phyloP scores from a whole-genome alignment of 352 stramenopile species.

The Bremia lactucae region DNA sequence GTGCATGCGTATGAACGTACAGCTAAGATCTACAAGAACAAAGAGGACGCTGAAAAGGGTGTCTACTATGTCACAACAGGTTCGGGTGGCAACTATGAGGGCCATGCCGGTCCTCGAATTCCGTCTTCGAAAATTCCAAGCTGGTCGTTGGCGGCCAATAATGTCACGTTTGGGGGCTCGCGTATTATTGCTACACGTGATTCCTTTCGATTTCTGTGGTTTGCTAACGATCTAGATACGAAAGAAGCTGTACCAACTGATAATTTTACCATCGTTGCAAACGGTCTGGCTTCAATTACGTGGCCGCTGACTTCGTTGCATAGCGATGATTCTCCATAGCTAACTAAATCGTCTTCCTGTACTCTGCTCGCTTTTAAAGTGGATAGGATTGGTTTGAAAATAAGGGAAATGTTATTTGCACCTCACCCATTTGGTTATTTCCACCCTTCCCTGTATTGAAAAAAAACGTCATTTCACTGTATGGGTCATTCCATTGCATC shows the following conservation, averaged over 20 bases:
- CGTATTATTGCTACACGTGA: constrained; percentile 35
- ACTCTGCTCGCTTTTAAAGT: no score
- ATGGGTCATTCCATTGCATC: no score
- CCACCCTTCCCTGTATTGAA: no score
- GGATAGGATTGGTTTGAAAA: no score
- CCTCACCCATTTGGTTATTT: no score
- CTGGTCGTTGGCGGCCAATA: constrained; percentile 33
- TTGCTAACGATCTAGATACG: constrained; percentile 31
- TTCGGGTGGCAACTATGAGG: constrained; percentile 41
- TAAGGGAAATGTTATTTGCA: no score
- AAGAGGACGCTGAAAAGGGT: constrained; percentile 24
- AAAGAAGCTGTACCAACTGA: constrained; percentile 27
- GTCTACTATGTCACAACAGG: constrained; percentile 41
- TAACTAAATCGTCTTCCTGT: no score
- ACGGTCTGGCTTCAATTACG: constrained; percentile 22
- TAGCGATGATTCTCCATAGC: no score
- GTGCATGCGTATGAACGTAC: constrained; percentile 43
- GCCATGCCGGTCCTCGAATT: constrained; percentile 28
- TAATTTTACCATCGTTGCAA: constrained; percentile 37
- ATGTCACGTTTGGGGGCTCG: constrained; percentile 34
- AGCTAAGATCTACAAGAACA: constrained; percentile 41
- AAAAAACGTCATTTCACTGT: no score
- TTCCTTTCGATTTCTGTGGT: constrained; percentile 34
- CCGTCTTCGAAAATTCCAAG: constrained; percentile 16
- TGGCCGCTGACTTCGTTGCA: constrained; percentile 31